Percentiles rank a stretch among this genome's conserved stretches.
Evolutionary conservation across 345 rosid genomes (phyloP).

Genomic region (Gossypium australe): DNA sequence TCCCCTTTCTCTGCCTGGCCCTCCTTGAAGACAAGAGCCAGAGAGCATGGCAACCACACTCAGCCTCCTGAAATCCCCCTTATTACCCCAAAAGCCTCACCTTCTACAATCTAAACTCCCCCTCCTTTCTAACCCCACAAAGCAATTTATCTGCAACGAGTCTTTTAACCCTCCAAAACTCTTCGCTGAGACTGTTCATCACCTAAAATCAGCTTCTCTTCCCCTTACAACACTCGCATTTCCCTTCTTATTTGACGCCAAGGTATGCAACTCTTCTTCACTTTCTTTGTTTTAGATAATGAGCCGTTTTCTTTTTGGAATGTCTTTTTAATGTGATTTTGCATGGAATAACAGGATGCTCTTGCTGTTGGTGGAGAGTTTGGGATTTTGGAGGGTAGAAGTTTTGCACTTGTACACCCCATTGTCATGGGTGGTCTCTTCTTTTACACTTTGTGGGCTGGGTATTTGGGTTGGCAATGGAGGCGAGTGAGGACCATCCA

Average conservation of each 20-base stretch:
- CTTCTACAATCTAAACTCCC: constrained; percentile 12
- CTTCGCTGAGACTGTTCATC: constrained; percentile 23
- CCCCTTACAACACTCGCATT: constrained; percentile 52
- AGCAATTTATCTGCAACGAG: constrained; percentile 10
- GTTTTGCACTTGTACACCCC: constrained; percentile 66
- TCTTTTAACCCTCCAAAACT: constrained; percentile 18
- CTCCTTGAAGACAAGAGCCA: background rate
- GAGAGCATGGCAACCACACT: constrained; percentile 68
- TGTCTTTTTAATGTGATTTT: background rate
- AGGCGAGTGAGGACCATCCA: constrained; percentile 73
- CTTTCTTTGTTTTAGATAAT: background rate
- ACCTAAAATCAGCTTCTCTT: constrained; percentile 43
- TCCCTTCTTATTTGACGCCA: constrained; percentile 56
- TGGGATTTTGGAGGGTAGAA: constrained; percentile 82
- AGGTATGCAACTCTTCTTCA: constrained; percentile 26
- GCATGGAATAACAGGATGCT: constrained; percentile 52
- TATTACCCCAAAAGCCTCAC: constrained; percentile 25
- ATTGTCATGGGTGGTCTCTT: constrained; percentile 49
- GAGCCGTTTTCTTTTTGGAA: background rate
- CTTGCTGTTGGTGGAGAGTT: constrained; percentile 68
- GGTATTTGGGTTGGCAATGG: constrained; percentile 98
- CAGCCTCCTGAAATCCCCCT: constrained; percentile 42
- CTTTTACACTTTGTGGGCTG: constrained; percentile 57
- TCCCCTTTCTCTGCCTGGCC: background rate
- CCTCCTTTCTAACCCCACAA: constrained; percentile 12